Conservation (phyloP, 148 eudicot genomes). For the Camellia japonica region DNA sequence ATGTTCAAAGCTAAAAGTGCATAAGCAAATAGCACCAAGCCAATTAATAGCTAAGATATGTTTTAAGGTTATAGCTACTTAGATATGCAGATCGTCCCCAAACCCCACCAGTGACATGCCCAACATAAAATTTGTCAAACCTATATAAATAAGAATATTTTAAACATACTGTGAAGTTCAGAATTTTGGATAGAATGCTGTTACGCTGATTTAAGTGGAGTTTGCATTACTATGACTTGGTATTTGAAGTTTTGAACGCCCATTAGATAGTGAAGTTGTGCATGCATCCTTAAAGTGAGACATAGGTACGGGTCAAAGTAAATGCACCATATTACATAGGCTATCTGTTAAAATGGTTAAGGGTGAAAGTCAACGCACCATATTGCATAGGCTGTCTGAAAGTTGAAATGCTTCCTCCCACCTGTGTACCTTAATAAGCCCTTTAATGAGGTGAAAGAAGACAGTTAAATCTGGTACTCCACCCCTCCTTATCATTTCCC, state of each 20-base stretch:
- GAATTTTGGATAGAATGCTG: background rate
- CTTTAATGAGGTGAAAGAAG: slow-evolving; percentile 57
- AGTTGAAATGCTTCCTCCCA: slow-evolving; percentile 89
- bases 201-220: too few relatives aligned
- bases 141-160: background rate
- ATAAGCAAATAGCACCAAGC: background rate
- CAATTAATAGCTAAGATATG: background rate
- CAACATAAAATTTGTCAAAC: background rate
- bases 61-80: background rate
- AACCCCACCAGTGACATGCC: background rate
- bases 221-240: background rate
- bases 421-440: slow-evolving; percentile 56
- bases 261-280: background rate
- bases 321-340: slow-evolving; percentile 58
- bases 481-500: slow-evolving; percentile 59
- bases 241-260: background rate
- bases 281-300: background rate
- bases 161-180: background rate
- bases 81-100: background rate
- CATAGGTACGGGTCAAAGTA: background rate
- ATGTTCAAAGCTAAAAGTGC: background rate
- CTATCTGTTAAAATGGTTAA: slow-evolving; percentile 27
- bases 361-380: slow-evolving; percentile 37
- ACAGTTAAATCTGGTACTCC: slow-evolving; percentile 52
- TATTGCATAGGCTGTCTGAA: slow-evolving; percentile 58